Conservation (phyloP, 208 protist species). For the Trypanosoma avium region DNA sequence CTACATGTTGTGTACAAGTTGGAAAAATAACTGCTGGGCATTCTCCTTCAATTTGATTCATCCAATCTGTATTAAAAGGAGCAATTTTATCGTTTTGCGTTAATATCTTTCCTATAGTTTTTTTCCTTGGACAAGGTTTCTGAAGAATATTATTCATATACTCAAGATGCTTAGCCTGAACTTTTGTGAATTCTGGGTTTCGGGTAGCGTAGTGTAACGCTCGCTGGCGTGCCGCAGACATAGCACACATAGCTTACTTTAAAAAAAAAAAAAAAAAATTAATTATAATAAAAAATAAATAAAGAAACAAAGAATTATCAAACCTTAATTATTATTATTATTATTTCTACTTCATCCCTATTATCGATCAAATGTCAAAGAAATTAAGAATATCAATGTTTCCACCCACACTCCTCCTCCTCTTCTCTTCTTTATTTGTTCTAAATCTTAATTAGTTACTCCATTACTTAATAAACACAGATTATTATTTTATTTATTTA, state of each 20-base stretch:
- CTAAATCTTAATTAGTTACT: background rate
- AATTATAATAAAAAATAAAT: slow-evolving; percentile 10
- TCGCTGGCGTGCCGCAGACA: slow-evolving; percentile 38
- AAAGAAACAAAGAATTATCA: slow-evolving; percentile 10
- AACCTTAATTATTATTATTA: slow-evolving; percentile 10
- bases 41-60: slow-evolving; percentile 53
- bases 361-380: no score
- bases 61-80: slow-evolving; percentile 74
- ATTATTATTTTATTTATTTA: background rate
- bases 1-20: slow-evolving; percentile 57
- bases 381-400: no score
- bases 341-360: background rate
- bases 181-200: slow-evolving; percentile 46
- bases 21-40: slow-evolving; percentile 59
- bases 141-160: slow-evolving; percentile 53
- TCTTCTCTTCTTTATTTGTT: background rate
- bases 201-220: slow-evolving; percentile 67
- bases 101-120: slow-evolving; percentile 51
- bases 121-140: slow-evolving; percentile 39
- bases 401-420: no score
- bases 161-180: slow-evolving; percentile 42
- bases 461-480: background rate
- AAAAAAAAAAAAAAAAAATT: background rate
- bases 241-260: slow-evolving; percentile 16
- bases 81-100: slow-evolving; percentile 39